A percentile compares a stretch with the other conserved stretches of the same genome.
Conservation (phyloP, 768 basidiomycete species). For the Rubroboletus satanas region DNA sequence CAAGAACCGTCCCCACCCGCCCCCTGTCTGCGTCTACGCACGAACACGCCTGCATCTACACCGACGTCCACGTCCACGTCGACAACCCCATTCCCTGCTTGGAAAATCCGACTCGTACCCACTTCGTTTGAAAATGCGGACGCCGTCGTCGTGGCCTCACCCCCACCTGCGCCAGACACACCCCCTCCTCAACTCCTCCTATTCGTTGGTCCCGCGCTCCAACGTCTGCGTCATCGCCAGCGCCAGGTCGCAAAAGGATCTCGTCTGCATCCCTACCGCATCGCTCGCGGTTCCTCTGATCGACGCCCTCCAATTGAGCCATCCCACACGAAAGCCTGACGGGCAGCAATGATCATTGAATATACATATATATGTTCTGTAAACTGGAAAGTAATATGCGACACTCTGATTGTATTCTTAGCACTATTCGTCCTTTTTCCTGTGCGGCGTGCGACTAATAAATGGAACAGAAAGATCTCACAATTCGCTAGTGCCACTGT, state of each 20-base stretch:
- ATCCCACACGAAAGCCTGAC: background rate
- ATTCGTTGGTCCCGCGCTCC: constrained; percentile 47
- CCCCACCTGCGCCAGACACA: constrained; percentile 24
- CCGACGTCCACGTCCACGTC: background rate
- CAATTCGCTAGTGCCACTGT: too few species aligned
- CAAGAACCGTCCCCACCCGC: constrained; percentile 36
- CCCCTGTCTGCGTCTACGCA: constrained; percentile 5
- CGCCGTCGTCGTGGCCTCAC: constrained; percentile 46
- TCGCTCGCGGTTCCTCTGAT: constrained; percentile 28
- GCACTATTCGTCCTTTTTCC: background rate
- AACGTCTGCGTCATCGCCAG: constrained; percentile 42
- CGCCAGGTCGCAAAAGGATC: constrained; percentile 42
- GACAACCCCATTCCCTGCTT: constrained; percentile 9
- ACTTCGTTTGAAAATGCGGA: constrained; percentile 52
- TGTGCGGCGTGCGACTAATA: background rate
- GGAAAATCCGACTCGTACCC: constrained; percentile 42
- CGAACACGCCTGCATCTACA: background rate
- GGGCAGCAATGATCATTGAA: background rate
- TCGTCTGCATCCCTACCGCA: constrained; percentile 55
- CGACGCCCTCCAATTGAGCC: constrained; percentile 4
- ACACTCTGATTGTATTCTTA: constrained; percentile 17
- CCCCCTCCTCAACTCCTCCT: constrained; percentile 34
- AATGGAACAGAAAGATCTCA: background rate
- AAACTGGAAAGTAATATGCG: background rate
- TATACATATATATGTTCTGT: background rate